Conservation (phyloP, 2,329 filamentous ascomycete genomes). For the Verticillium isaacii region DNA sequence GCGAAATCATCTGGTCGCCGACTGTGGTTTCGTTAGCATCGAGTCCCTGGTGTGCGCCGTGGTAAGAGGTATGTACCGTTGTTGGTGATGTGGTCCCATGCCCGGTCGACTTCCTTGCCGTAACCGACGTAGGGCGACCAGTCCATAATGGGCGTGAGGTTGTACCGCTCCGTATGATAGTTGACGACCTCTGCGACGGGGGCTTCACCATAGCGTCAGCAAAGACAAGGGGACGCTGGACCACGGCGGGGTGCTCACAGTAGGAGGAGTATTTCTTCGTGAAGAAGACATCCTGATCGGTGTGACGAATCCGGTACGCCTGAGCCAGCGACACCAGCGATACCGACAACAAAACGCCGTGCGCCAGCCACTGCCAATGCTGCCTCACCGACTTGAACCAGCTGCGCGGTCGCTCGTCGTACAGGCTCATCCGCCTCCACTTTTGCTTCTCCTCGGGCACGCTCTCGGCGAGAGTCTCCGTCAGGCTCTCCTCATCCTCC, state of each 20-base stretch:
- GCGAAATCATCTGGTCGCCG: slow-evolving; percentile 56
- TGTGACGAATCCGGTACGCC: slow-evolving; percentile 31
- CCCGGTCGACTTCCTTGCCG: slow-evolving; percentile 50
- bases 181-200: slow-evolving; percentile 40
- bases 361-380: slow-evolving; percentile 34
- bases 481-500: slow-evolving; percentile 14
- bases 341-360: slow-evolving; percentile 31
- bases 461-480: slow-evolving; percentile 8
- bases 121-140: slow-evolving; percentile 47
- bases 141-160: slow-evolving; percentile 39
- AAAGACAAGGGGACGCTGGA: neutral
- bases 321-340: slow-evolving; percentile 35
- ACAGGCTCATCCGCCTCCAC: slow-evolving; percentile 11
- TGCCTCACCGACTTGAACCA: slow-evolving; percentile 16
- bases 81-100: slow-evolving; percentile 51
- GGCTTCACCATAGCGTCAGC: slow-evolving; percentile 25
- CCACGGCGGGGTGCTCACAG: slow-evolving; percentile 26
- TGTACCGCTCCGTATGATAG: slow-evolving; percentile 46
- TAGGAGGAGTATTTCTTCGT: slow-evolving; percentile 37
- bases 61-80: slow-evolving; percentile 21
- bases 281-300: slow-evolving; percentile 25
- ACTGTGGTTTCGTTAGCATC: slow-evolving; percentile 28
- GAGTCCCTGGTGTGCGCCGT: neutral
- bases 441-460: neutral
- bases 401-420: slow-evolving; percentile 19